phyloP scores from a whole-genome alignment of 2,329 filamentous ascomycete genomes.

The Paraphaeosphaeria sporulosa region DNA sequence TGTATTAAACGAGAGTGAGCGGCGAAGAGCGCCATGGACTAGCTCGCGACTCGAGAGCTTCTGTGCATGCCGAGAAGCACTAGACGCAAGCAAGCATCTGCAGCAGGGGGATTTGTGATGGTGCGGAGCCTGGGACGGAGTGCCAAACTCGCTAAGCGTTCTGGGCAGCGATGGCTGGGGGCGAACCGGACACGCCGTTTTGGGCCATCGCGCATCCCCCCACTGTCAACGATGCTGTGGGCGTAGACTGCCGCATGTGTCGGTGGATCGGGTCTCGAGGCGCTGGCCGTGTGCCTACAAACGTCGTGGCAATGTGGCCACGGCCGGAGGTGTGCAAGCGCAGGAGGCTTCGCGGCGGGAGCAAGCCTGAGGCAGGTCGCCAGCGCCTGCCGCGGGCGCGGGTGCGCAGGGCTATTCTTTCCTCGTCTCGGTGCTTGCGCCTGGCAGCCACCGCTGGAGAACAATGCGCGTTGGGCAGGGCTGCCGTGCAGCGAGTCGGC shows the following conservation, averaged over 20 bases:
- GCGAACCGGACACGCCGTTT: conserved; percentile 10
- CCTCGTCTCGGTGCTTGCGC: neutral
- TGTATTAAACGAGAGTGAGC: conserved; percentile 43
- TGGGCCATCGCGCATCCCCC: neutral
- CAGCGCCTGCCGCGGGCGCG: conserved; percentile 6
- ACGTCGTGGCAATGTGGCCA: neutral
- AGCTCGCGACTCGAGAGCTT: conserved; percentile 20
- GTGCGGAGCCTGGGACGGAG: conserved; percentile 28
- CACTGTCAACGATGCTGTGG: conserved; percentile 7
- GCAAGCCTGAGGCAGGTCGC: neutral
- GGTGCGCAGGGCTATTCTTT: neutral
- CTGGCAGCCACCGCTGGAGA: conserved; percentile 17
- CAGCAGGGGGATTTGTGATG: conserved; percentile 23
- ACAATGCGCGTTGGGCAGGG: neutral
- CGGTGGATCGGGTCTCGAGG: neutral
- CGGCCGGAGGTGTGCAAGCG: neutral
- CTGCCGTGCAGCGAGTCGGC: neutral
- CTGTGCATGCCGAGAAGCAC: conserved; percentile 15
- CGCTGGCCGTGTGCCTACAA: neutral
- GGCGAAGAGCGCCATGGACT: conserved; percentile 22
- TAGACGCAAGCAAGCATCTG: conserved; percentile 4
- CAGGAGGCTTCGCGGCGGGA: neutral
- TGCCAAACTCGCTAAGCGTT: conserved; percentile 41
- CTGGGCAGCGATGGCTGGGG: conserved; percentile 14
- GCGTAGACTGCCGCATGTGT: neutral